Percentiles rank a stretch among this genome's conserved stretches.
These are phyloP conservation scores for Pyropia haitanensis DNA, from an alignment of 23 red algal species.

Conservation along the genomic window DNA sequence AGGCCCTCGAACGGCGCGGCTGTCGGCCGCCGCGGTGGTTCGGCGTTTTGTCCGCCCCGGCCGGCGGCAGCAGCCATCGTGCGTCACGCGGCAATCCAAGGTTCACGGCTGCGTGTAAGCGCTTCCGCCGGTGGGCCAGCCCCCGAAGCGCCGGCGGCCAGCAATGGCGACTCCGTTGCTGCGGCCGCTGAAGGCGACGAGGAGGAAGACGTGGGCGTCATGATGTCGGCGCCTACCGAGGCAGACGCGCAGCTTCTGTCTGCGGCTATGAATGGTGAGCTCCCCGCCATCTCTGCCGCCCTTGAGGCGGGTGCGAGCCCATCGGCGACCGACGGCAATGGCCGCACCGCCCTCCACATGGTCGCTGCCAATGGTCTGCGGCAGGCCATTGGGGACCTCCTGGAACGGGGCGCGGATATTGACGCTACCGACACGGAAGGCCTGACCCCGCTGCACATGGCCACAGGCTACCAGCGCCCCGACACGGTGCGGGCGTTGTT, in stretches of 20 bases:
- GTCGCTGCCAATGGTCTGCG: slow-evolving; percentile 73
- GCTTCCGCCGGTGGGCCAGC: too few relatives aligned
- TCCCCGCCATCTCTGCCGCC: slow-evolving; percentile 31
- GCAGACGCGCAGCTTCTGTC: slow-evolving; percentile 36
- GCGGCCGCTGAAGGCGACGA: too few relatives aligned
- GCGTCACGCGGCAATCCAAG: too few relatives aligned
- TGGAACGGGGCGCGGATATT: slow-evolving; percentile 53
- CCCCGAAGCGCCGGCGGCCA: too few relatives aligned
- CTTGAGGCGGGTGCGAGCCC: slow-evolving; percentile 43
- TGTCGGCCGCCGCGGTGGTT: too few relatives aligned
- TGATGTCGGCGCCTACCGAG: slow-evolving; percentile 7
- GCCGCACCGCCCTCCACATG: slow-evolving; percentile 80
- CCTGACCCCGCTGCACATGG: slow-evolving; percentile 94
- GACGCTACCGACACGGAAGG: slow-evolving; percentile 72
- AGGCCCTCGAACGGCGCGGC: too few relatives aligned
- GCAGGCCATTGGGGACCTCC: slow-evolving; percentile 22
- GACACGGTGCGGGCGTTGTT: slow-evolving; percentile 52
- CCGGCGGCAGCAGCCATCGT: too few relatives aligned
- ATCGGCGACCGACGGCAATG: slow-evolving; percentile 42
- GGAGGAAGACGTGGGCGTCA: too few relatives aligned
- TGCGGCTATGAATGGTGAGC: slow-evolving; percentile 48
- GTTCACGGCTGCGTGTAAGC: too few relatives aligned
- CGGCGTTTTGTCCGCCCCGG: too few relatives aligned
- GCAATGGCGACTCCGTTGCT: too few relatives aligned
- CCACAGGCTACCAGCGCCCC: slow-evolving; percentile 75